A percentile compares a stretch with the other conserved stretches of the same genome.
Evolutionary conservation across 2,329 filamentous ascomycete species (phyloP).

Genomic region (Macrophomina pseudophaseolina): DNA sequence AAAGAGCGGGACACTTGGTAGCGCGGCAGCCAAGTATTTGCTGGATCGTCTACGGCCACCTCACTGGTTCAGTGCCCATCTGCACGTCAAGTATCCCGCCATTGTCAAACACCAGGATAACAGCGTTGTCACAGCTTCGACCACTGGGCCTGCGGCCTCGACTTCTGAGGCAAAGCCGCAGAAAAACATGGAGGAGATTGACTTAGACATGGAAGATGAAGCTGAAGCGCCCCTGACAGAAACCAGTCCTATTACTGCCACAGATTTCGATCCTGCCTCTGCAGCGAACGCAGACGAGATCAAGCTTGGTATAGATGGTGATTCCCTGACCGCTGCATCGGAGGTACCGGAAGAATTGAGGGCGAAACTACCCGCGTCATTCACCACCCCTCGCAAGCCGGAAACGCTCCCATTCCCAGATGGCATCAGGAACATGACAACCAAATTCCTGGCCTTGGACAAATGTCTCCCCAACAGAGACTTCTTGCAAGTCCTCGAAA

Average conservation of each 20-base stretch:
- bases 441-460: conserved; percentile 86
- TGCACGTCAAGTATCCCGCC: conserved; percentile 87
- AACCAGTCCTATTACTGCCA: conserved; percentile 41
- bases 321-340: not conserved
- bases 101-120: conserved; percentile 54
- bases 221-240: conserved; percentile 28
- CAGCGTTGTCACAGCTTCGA: conserved; percentile 23
- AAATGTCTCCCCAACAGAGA: conserved; percentile 82
- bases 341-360: conserved; percentile 68
- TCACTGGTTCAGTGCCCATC: conserved; percentile 89
- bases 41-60: conserved; percentile 80
- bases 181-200: conserved; percentile 70
- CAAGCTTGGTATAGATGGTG: conserved; percentile 41
- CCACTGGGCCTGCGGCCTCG: conserved; percentile 2
- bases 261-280: too few relatives aligned
- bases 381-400: conserved; percentile 56
- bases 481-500: conserved; percentile 78
- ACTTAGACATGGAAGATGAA: conserved; percentile 48
- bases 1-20: conserved; percentile 75
- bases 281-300: conserved; percentile 49
- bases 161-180: conserved; percentile 25
- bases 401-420: conserved; percentile 62
- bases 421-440: conserved; percentile 76
- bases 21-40: conserved; percentile 76
- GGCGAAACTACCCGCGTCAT: conserved; percentile 77